phyloP scores from a whole-genome alignment of 352 stramenopile species.

The Phytophthora pistaciae region DNA sequence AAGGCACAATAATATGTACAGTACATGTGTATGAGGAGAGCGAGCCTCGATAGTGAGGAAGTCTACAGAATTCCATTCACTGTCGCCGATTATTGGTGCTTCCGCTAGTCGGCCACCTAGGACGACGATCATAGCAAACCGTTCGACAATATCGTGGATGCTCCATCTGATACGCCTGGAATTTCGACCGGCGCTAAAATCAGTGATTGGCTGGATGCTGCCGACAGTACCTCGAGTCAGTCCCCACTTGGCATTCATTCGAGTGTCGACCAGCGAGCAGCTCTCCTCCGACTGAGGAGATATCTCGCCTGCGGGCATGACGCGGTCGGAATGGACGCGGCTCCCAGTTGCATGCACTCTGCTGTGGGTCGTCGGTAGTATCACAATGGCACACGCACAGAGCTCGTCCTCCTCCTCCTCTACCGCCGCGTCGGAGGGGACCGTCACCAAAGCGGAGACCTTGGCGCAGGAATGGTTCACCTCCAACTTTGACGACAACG shows the following conservation, averaged over 20 bases:
- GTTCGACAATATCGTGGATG: too few species aligned
- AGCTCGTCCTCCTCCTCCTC: constrained; percentile 22
- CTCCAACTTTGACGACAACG: constrained; percentile 37
- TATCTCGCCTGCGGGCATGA: constrained; percentile 17
- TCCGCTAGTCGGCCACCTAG: too few species aligned
- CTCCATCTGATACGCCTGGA: not conserved
- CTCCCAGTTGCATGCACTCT: constrained; percentile 1
- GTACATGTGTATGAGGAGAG: too few species aligned
- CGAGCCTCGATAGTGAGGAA: too few species aligned
- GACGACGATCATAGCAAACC: too few species aligned
- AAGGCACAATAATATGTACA: too few species aligned
- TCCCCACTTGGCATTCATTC: not conserved
- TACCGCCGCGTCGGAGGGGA: not conserved
- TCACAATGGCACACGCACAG: not conserved
- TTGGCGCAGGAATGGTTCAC: constrained; percentile 42
- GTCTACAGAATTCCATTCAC: too few species aligned
- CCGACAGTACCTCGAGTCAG: constrained; percentile 9
- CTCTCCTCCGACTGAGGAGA: not conserved
- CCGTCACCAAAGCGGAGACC: constrained; percentile 18
- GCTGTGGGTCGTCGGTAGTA: not conserved
- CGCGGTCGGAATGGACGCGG: constrained; percentile 5
- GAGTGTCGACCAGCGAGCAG: constrained; percentile 4
- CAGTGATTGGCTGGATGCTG: not conserved
- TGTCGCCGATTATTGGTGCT: too few species aligned
- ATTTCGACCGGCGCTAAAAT: not conserved